These are phyloP conservation scores for Inonotus obliquus DNA, from an alignment of 1,284 basidiomycete genomes.

Conservation along the genomic window DNA sequence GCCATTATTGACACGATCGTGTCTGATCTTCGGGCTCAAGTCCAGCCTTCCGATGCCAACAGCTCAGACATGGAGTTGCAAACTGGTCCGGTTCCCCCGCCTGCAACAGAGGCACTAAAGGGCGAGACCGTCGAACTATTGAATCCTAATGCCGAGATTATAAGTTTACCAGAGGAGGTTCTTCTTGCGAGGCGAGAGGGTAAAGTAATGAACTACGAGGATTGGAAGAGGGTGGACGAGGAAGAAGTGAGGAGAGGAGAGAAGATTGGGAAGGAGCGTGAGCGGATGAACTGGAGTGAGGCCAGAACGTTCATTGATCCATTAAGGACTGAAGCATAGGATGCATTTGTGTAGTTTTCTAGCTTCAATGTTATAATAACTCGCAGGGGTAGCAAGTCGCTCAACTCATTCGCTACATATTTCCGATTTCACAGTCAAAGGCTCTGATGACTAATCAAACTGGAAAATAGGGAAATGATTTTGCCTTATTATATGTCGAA, in stretches of 20 bases:
- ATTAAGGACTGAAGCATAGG: not conserved
- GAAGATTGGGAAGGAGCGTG: slow-evolving; percentile 63
- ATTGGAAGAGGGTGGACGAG: slow-evolving; percentile 66
- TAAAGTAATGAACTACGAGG: slow-evolving; percentile 52
- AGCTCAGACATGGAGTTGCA: slow-evolving; percentile 16
- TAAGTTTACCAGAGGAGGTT: slow-evolving; percentile 49
- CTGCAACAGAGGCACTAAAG: slow-evolving; percentile 22
- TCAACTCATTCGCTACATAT: not conserved
- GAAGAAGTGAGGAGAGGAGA: slow-evolving; percentile 63
- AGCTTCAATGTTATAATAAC: not conserved
- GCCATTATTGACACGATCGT: slow-evolving; percentile 69
- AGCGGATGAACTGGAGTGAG: slow-evolving; percentile 70
- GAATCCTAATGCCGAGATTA: slow-evolving; percentile 37
- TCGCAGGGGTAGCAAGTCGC: not conserved
- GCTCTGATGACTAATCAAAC: not conserved
- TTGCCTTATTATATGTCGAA: too few species aligned
- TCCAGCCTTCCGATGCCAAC: slow-evolving; percentile 10
- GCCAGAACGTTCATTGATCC: slow-evolving; percentile 37
- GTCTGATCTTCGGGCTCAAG: slow-evolving; percentile 40
- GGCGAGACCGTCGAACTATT: slow-evolving; percentile 28
- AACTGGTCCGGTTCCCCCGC: slow-evolving; percentile 19
- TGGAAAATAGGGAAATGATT: too few species aligned
- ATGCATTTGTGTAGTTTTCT: not conserved
- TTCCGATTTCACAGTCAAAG: not conserved
- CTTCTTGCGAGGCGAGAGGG: slow-evolving; percentile 45